These are phyloP conservation scores for Eimeria praecox DNA, from an alignment of 169 alveolate species.

Conservation along the genomic window DNA sequence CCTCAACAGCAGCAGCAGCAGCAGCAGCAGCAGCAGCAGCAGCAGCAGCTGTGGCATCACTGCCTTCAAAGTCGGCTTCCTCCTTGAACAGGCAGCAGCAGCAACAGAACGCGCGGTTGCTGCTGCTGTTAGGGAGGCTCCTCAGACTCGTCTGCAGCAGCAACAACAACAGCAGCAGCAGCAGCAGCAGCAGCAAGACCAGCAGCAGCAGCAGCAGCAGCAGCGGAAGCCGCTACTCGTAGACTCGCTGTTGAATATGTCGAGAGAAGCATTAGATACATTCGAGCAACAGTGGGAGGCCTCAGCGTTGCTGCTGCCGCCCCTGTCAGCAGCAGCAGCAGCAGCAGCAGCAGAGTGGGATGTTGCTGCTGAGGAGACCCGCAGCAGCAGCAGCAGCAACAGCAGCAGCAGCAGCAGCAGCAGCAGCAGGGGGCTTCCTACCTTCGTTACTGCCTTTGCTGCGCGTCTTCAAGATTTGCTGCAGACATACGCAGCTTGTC, in stretches of 20 bases:
- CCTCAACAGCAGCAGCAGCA: background rate
- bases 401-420: conserved; percentile 31
- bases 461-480: conserved; percentile 26
- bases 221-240: conserved; percentile 24
- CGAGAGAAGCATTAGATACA: background rate
- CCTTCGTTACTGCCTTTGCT: conserved; percentile 5
- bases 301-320: conserved; percentile 42
- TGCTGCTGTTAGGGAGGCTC: conserved; percentile 4
- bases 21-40: conserved; percentile 29
- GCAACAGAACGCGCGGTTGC: background rate
- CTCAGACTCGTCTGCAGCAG: background rate
- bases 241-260: background rate
- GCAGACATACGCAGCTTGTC: background rate
- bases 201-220: conserved; percentile 19
- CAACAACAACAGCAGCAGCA: conserved; percentile 16
- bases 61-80: conserved; percentile 13
- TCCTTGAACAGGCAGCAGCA: conserved; percentile 25
- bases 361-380: background rate
- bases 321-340: conserved; percentile 48
- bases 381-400: background rate
- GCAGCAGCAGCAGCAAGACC: conserved; percentile 11
- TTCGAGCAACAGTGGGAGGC: conserved; percentile 43
- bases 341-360: conserved; percentile 9
- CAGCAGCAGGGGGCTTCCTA: background rate
- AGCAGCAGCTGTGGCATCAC: conserved; percentile 29